Conservation (phyloP, 2,329 filamentous ascomycete genomes). For the Colletotrichum cuscutae region DNA sequence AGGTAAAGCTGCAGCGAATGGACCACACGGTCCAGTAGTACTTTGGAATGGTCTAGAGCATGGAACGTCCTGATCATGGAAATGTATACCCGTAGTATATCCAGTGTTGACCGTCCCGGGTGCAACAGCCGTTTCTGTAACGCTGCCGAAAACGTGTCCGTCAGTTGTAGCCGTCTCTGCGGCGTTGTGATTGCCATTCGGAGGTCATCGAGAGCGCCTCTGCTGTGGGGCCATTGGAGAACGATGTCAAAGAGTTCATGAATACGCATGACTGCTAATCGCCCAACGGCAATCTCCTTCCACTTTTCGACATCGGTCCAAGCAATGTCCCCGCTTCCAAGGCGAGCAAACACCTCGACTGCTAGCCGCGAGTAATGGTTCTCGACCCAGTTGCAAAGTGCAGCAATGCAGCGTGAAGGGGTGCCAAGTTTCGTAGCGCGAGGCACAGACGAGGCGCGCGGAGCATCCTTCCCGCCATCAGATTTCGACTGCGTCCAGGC, state of each 20-base stretch:
- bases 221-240: slow-evolving; percentile 77
- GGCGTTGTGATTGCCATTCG: slow-evolving; percentile 76
- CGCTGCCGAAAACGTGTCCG: slow-evolving; percentile 73
- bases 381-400: slow-evolving; percentile 75
- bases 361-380: slow-evolving; percentile 73
- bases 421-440: slow-evolving; percentile 40
- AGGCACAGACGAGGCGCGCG: slow-evolving; percentile 39
- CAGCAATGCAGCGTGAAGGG: slow-evolving; percentile 65
- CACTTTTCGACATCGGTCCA: slow-evolving; percentile 72
- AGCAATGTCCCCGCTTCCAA: slow-evolving; percentile 55
- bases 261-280: slow-evolving; percentile 76
- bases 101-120: slow-evolving; percentile 78
- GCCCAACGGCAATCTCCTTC: slow-evolving; percentile 75
- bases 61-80: slow-evolving; percentile 83
- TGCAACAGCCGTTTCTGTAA: slow-evolving; percentile 76
- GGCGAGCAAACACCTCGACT: slow-evolving; percentile 66
- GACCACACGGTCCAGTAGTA: slow-evolving; percentile 79
- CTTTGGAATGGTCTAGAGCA: slow-evolving; percentile 79
- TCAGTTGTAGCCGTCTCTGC: slow-evolving; percentile 75
- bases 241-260: slow-evolving; percentile 83
- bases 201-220: slow-evolving; percentile 79
- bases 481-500: slow-evolving; percentile 61
- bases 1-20: slow-evolving; percentile 80
- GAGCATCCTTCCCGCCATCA: slow-evolving; percentile 38
- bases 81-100: slow-evolving; percentile 82